phyloP scores from a whole-genome alignment of 2,329 filamentous ascomycete species.

The Drechslerella dactyloides region DNA sequence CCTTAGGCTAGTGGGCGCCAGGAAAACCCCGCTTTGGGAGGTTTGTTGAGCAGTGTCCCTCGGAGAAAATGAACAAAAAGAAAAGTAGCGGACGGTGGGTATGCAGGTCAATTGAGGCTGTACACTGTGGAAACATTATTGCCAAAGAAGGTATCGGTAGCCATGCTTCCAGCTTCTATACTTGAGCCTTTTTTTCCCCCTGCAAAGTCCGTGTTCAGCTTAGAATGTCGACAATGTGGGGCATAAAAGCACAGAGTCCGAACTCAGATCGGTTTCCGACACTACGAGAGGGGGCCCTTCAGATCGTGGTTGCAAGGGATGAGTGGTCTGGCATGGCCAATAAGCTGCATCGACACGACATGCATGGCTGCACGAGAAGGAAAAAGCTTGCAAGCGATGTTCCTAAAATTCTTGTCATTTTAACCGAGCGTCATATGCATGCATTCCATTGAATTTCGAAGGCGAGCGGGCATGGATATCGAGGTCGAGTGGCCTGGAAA shows the following conservation, averaged over 20 bases:
- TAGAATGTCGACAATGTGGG: not conserved
- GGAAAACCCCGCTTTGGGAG: constrained; percentile 30
- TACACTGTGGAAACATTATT: constrained; percentile 35
- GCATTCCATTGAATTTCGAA: no score
- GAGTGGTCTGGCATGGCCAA: no score
- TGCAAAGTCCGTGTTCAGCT: constrained; percentile 1
- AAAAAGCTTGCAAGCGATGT: constrained; percentile 5
- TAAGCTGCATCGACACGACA: not conserved
- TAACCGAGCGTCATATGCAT: not conserved
- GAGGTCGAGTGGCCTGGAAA: not conserved
- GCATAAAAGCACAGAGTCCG: not conserved
- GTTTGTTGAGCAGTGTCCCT: constrained; percentile 13
- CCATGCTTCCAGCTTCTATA: not conserved
- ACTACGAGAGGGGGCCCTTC: not conserved
- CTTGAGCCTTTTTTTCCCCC: not conserved
- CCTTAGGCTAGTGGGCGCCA: constrained; percentile 8
- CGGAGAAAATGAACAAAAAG: constrained; percentile 27
- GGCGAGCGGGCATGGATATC: not conserved
- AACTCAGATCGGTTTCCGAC: constrained; percentile 10
- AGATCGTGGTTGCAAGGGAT: not conserved
- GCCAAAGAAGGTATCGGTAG: constrained; percentile 35
- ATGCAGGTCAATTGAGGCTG: constrained; percentile 51
- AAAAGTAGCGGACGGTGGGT: constrained; percentile 1
- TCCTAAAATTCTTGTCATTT: constrained; percentile 7
- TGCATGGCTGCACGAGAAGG: not conserved